Evolutionary conservation across 768 basidiomycete genomes (phyloP).

Genomic region (Pisolithus microcarpus): DNA sequence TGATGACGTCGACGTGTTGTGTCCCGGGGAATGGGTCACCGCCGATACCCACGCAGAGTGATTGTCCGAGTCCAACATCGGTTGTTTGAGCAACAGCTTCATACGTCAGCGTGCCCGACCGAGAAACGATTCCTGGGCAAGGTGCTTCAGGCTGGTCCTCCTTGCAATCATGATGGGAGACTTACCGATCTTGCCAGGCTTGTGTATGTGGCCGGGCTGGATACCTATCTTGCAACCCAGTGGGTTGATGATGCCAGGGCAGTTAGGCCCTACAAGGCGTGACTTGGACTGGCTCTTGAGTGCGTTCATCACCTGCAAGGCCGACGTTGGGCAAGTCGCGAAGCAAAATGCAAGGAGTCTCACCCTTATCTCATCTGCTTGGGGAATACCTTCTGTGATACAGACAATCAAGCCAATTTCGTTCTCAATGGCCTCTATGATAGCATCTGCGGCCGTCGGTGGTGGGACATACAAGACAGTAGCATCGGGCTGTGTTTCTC

Average conservation of each 20-base stretch:
- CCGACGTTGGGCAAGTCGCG: not conserved
- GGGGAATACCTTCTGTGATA: conserved; percentile 98
- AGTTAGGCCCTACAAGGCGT: conserved; percentile 96
- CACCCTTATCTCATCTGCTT: conserved; percentile 91
- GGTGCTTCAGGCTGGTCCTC: not conserved
- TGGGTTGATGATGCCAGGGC: conserved; percentile 97
- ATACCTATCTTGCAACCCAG: conserved; percentile 99
- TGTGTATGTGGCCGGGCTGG: conserved; percentile 96
- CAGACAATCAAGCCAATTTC: conserved; percentile 98
- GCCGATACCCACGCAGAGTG: conserved; percentile 93
- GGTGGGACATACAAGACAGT: conserved; percentile 97
- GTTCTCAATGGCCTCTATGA: conserved; percentile 97
- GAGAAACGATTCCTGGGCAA: conserved; percentile 77
- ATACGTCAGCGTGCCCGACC: conserved; percentile 94
- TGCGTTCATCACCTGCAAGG: conserved; percentile 76
- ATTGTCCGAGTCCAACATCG: conserved; percentile 90
- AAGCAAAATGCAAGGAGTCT: conserved; percentile 10
- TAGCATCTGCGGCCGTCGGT: conserved; percentile 92
- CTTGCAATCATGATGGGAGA: not conserved
- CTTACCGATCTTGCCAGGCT: conserved; percentile 88
- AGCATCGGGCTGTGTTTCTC: conserved; percentile 82
- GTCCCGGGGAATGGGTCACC: conserved; percentile 97
- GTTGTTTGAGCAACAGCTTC: conserved; percentile 99
- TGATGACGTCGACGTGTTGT: conserved; percentile 91
- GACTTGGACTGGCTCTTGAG: conserved; percentile 91